A percentile compares a stretch with the other conserved stretches of the same genome.
Evolutionary conservation across 805 yeast genomes (phyloP).

Genomic region (Ogataea neopini): DNA sequence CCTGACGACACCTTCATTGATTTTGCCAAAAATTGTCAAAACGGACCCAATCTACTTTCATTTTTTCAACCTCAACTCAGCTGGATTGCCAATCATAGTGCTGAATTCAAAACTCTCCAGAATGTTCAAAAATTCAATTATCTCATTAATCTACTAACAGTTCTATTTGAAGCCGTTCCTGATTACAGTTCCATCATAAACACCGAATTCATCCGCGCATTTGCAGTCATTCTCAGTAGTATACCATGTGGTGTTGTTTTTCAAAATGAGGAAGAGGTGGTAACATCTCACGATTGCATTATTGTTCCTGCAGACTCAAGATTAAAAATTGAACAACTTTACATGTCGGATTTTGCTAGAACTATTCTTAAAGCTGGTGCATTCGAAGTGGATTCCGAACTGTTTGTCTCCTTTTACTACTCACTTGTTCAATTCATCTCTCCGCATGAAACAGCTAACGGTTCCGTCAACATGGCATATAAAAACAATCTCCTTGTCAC

Average conservation of each 20-base stretch:
- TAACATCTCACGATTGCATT: conserved; percentile 2
- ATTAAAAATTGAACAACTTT: conserved; percentile 15
- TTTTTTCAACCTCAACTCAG: conserved; percentile 10
- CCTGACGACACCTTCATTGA: conserved; percentile 12
- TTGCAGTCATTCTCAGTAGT: conserved; percentile 19
- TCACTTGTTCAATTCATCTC: conserved; percentile 23
- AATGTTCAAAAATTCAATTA: conserved; percentile 15
- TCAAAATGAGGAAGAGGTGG: conserved; percentile 7
- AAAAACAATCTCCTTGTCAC: conserved; percentile 25
- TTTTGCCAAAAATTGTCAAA: background rate
- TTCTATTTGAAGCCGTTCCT: conserved; percentile 9
- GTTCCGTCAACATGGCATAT: conserved; percentile 16
- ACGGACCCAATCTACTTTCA: conserved; percentile 1
- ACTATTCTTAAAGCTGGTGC: conserved; percentile 9
- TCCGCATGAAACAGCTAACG: conserved; percentile 10
- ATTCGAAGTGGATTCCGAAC: conserved; percentile 12
- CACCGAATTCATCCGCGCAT: conserved; percentile 14
- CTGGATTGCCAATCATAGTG: conserved; percentile 11
- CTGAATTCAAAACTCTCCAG: background rate
- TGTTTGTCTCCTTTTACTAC: conserved; percentile 21
- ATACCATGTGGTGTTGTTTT: conserved; percentile 21
- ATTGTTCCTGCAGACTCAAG: conserved; percentile 4
- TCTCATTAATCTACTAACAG: conserved; percentile 15
- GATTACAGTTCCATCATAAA: conserved; percentile 10
- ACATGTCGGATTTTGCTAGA: conserved; percentile 19